Percentiles rank a stretch among this genome's conserved stretches.
Evolutionary conservation across 345 rosid genomes (phyloP).

Genomic region (Hypericum androsaemum): DNA sequence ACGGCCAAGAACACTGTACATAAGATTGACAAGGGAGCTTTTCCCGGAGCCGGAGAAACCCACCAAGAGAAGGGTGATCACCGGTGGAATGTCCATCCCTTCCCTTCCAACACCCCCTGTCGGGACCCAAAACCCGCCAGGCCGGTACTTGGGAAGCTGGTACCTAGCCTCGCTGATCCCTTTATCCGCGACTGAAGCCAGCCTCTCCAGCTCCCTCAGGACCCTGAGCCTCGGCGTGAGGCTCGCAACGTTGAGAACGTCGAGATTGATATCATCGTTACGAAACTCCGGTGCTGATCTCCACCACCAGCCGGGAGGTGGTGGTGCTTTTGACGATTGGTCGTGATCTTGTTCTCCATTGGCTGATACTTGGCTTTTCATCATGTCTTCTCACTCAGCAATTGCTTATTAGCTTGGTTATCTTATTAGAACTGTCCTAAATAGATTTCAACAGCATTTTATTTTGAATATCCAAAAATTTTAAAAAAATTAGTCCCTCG

Average conservation of each 20-base stretch:
- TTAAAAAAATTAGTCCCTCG: too few species aligned
- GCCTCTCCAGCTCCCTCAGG: slow-evolving; percentile 44
- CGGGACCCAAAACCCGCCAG: slow-evolving; percentile 60
- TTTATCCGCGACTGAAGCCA: slow-evolving; percentile 38
- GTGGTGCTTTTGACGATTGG: slow-evolving; percentile 7
- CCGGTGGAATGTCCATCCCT: slow-evolving; percentile 42
- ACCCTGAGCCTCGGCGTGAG: slow-evolving; percentile 38
- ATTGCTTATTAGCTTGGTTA: neutral
- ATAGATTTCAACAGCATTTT: neutral
- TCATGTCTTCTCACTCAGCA: neutral
- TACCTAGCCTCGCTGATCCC: slow-evolving; percentile 52
- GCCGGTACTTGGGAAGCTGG: slow-evolving; percentile 33
- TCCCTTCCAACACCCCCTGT: slow-evolving; percentile 39
- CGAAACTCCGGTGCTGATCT: slow-evolving; percentile 35
- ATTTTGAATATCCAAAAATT: too few species aligned
- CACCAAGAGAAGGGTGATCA: slow-evolving; percentile 40
- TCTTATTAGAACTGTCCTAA: neutral
- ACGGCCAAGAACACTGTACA: slow-evolving; percentile 59
- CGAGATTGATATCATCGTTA: slow-evolving; percentile 26
- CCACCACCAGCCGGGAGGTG: slow-evolving; percentile 36
- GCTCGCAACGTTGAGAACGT: slow-evolving; percentile 19
- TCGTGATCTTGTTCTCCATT: slow-evolving; percentile 25
- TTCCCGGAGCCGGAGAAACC: slow-evolving; percentile 56
- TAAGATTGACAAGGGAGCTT: slow-evolving; percentile 50
- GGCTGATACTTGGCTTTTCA: slow-evolving; percentile 31